Conservation (phyloP, 768 basidiomycete species). For the Myochromella boudieri region DNA sequence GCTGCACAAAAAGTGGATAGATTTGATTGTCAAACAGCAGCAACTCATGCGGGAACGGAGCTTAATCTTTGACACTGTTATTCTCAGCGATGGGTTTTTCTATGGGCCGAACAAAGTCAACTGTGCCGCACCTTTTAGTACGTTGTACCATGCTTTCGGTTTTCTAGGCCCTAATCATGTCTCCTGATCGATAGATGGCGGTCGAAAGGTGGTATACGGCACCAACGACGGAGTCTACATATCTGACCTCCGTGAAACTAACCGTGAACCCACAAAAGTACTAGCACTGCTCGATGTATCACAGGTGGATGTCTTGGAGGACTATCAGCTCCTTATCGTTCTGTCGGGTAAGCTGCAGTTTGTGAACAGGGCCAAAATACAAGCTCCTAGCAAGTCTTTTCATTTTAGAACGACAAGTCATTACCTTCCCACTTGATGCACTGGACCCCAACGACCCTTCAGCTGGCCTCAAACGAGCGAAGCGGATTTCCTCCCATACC, state of each 20-base stretch:
- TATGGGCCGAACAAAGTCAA: slow-evolving; percentile 82
- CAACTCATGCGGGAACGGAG: slow-evolving; percentile 80
- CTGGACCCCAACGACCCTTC: slow-evolving; percentile 88
- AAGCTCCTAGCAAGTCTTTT: slow-evolving; percentile 3
- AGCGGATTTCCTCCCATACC: slow-evolving; percentile 93
- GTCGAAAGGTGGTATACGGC: slow-evolving; percentile 89
- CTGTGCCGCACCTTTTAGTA: slow-evolving; percentile 87
- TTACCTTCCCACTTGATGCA: slow-evolving; percentile 93
- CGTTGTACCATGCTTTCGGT: slow-evolving; percentile 37
- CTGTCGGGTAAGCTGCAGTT: slow-evolving; percentile 71
- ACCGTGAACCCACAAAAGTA: slow-evolving; percentile 86
- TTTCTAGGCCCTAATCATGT: slow-evolving; percentile 7
- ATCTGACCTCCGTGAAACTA: slow-evolving; percentile 77
- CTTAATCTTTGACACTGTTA: slow-evolving; percentile 80
- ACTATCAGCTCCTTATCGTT: slow-evolving; percentile 94
- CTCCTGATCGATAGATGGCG: slow-evolving; percentile 53
- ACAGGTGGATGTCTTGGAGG: slow-evolving; percentile 95
- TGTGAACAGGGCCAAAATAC: not conserved
- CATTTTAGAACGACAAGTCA: slow-evolving; percentile 82
- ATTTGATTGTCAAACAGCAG: slow-evolving; percentile 89
- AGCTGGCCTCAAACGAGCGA: slow-evolving; percentile 89
- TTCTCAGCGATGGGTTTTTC: slow-evolving; percentile 89
- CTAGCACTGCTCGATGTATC: slow-evolving; percentile 85
- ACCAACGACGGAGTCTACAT: slow-evolving; percentile 97
- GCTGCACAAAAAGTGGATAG: slow-evolving; percentile 92